Conservation (phyloP, 352 stramenopile genomes). For the Globisporangium cylindrosporum region DNA sequence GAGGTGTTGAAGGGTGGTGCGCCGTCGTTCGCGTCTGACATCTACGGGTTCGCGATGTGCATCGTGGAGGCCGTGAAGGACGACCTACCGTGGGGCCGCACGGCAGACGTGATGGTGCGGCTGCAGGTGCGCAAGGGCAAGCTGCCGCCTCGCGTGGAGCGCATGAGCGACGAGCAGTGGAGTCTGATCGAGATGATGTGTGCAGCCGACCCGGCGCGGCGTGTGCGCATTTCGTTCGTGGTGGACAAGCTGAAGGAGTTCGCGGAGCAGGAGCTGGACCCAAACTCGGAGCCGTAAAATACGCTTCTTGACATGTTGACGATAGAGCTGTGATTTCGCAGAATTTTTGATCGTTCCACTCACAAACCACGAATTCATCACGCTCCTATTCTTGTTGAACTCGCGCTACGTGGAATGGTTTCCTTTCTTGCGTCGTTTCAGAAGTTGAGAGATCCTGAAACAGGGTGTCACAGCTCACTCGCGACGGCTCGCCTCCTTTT, state of each 20-base stretch:
- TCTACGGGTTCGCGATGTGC: conserved; percentile 41
- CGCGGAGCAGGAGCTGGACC: conserved; percentile 15
- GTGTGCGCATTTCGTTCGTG: conserved; percentile 8
- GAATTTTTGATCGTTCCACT: not conserved
- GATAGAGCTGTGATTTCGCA: not conserved
- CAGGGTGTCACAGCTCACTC: not conserved
- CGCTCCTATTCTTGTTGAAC: not conserved
- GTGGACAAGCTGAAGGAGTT: conserved; percentile 14
- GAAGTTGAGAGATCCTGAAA: not conserved
- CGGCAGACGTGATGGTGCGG: conserved; percentile 18
- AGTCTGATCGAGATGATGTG: conserved; percentile 24
- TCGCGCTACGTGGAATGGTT: not conserved
- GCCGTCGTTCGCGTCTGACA: conserved; percentile 27
- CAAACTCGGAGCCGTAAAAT: not conserved
- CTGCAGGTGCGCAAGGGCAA: conserved; percentile 20
- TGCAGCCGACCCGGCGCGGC: not conserved
- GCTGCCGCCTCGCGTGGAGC: conserved; percentile 19
- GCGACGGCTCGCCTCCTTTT: not conserved
- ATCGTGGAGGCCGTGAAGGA: conserved; percentile 31
- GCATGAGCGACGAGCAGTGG: conserved; percentile 35
- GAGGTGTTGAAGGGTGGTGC: conserved; percentile 24
- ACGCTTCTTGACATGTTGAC: not conserved
- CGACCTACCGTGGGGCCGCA: conserved; percentile 22
- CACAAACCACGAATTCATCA: no score
- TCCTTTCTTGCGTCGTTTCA: not conserved